Percentiles rank a stretch among this genome's conserved stretches.
Evolutionary conservation across 306 rosid genomes (phyloP).

Genomic region (apple (Malus domestica)): DNA sequence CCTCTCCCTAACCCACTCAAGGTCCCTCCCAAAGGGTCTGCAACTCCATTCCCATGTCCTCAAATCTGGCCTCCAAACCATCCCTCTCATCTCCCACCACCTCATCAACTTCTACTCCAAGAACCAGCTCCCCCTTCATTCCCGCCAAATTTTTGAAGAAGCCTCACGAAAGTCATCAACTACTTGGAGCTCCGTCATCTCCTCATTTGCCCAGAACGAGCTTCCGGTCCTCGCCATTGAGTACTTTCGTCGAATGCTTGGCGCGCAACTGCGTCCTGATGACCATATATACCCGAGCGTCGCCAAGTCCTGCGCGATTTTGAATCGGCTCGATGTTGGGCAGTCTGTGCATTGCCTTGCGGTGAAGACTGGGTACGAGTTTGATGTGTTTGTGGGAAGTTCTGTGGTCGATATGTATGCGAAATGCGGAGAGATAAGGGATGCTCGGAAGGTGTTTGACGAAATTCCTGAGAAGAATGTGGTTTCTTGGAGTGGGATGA

Average conservation of each 20-base stretch:
- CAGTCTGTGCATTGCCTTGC: conserved; percentile 42
- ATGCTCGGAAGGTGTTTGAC: conserved; percentile 53
- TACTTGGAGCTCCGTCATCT: conserved; percentile 77
- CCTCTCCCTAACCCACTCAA: conserved; percentile 47
- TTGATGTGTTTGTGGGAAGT: conserved; percentile 65
- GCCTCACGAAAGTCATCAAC: conserved; percentile 41
- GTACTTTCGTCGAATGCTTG: conserved; percentile 61
- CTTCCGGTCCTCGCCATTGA: conserved; percentile 49
- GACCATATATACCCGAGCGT: conserved; percentile 71
- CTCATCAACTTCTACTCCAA: conserved; percentile 79
- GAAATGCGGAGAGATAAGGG: conserved; percentile 36
- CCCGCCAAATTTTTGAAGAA: conserved; percentile 43
- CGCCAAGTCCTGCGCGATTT: conserved; percentile 53
- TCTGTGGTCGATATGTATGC: conserved; percentile 70
- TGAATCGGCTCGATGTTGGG: conserved; percentile 37
- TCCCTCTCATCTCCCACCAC: conserved; percentile 61
- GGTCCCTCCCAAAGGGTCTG: conserved; percentile 56
- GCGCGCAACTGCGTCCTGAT: conserved; percentile 33
- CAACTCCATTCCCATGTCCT: conserved; percentile 70
- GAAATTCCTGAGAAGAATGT: conserved; percentile 70
- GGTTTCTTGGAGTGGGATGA: conserved; percentile 85
- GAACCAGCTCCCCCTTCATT: conserved; percentile 43
- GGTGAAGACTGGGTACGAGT: conserved; percentile 44
- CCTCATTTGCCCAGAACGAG: conserved; percentile 73
- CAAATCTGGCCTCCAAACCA: conserved; percentile 47